Percentiles rank a stretch among this genome's conserved stretches.
These are phyloP conservation scores for Mycosarcoma mackinlayi DNA, from an alignment of 1,284 basidiomycete species.

Conservation along the genomic window DNA sequence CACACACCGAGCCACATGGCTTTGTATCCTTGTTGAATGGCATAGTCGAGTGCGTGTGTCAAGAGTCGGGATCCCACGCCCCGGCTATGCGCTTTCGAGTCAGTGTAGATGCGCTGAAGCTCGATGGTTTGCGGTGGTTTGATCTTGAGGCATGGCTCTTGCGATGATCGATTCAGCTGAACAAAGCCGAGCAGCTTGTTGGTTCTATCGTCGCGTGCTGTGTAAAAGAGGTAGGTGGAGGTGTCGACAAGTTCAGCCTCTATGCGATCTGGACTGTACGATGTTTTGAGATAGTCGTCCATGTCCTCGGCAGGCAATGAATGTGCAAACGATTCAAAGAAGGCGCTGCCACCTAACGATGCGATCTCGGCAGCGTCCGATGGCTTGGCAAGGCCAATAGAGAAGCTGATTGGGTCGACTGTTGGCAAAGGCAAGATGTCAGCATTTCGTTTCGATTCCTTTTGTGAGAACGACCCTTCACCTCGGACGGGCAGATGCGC, in stretches of 20 bases:
- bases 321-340: slow-evolving; percentile 29
- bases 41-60: slow-evolving; percentile 11
- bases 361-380: slow-evolving; percentile 34
- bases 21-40: slow-evolving; percentile 16
- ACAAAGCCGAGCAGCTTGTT: slow-evolving; percentile 26
- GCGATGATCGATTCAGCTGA: slow-evolving; percentile 25
- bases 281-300: slow-evolving; percentile 33
- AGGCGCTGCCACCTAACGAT: slow-evolving; percentile 25
- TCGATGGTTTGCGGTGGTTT: slow-evolving; percentile 30
- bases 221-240: slow-evolving; percentile 21
- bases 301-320: slow-evolving; percentile 38
- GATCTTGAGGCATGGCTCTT: slow-evolving; percentile 32
- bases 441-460: not conserved
- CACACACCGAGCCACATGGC: slow-evolving; percentile 41
- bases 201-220: slow-evolving; percentile 15
- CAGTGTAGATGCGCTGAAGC: slow-evolving; percentile 45
- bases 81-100: slow-evolving; percentile 27
- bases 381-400: slow-evolving; percentile 4
- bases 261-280: slow-evolving; percentile 22
- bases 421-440: not conserved
- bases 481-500: not conserved
- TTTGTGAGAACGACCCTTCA: not conserved
- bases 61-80: slow-evolving; percentile 32
- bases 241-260: slow-evolving; percentile 19
- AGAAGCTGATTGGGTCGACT: slow-evolving; percentile 14